Base-by-base conservation (phyloP, 163 green algal species). In the Coccomyxa subellipsoidea region DNA sequence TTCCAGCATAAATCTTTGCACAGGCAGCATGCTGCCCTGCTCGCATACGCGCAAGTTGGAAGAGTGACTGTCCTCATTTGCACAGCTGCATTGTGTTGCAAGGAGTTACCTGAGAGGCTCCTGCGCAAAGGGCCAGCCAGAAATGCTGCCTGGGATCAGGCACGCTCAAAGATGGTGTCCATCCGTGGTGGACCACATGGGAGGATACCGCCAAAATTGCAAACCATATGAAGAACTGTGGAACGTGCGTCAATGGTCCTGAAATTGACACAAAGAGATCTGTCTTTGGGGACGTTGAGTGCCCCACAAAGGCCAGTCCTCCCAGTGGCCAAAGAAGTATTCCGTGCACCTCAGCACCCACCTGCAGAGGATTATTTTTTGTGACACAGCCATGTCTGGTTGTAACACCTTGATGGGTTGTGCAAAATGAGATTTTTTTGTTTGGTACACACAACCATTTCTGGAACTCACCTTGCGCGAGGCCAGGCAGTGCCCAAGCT, bases 271-370 rank as follows among this genome's bases (percentile, higher is more conserved):
- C 90, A 72, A 87, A 89, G 77, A 95, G 84, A 80, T 95, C 92
- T 25, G 75, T 85, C 38, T 91, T 90, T 6, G 92, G 90, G 0
- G 82, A 81, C 7, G 79, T 79, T 3, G 77, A 84, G 39, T 94
- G 89, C 6, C 87, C 87, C 29, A 95, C 82, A 84, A 90, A 96
- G 0, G 92, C 92, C 29, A 96, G 85, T 0, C 92, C 92, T 29
- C 92, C 92, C 15, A 96, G 85, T 34, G 92, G 92, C 92, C 92
- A 96, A 40, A 96, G 89, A 75, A 95, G 84, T 78, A 94, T 94
- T 77, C 84, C 76, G 0, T 93, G 76, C 3, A 88, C 90, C 1
- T 82, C 39, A 3, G 86, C 88, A 37, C 92, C 92, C 15, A 89
- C 73, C 23, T 80, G 77, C 59, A 79, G 12, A 54, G 18, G 21